Evolutionary conservation across 179 eudicot genomes (phyloP), one percentile per base, ranked within the genome.

Genomic region (Heliamphora pulchella): DNA sequence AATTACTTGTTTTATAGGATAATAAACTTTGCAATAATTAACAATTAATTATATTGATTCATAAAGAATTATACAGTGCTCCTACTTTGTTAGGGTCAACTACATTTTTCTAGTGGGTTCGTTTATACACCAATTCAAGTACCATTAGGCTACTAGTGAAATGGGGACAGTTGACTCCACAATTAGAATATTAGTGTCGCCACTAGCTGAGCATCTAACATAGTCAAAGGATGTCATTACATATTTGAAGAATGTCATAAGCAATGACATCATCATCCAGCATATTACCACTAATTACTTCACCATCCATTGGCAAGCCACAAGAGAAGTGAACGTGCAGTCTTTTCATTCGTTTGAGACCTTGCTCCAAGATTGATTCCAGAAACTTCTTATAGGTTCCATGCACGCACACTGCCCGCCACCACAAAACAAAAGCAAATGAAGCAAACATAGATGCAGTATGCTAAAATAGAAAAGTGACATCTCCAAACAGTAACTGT

Each of bases 281-380:
- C 22, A 66, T 61, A 74, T 75, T 90, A 93, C 97, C 98, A 71
- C 98, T 95, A 73, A 91, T 88, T 78, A 95, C 97, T 89, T 90
- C 88, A 67, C 90, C 91, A 80, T 95, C 96, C 41, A 89, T 83
- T 81, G 98, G 99, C 88, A 96, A 88, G 81, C 98, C 99, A 81
- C 88, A 80, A 50, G 97, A 82, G 89, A 96, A 96, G 85, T 96
- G 99, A 76, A 96, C 86, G 76, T 96, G 99, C 68, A 96, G 78
- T 74, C 99, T 90, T 75, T 76, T 84, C 98, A 92, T 94, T 82
- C 91, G 90, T 84, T 90, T 90, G 74, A 96, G 96, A 79, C 98
- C 99, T 79, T 89, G 89, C 76, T 87, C 83, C 81, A 94, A 88
- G 63, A 96, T 96, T 44, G 96, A 86, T 48, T 88, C 86, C 79